phyloP scores from a whole-genome alignment of 225 moss, liverwort and hornwort species.

The Asterella californica region DNA sequence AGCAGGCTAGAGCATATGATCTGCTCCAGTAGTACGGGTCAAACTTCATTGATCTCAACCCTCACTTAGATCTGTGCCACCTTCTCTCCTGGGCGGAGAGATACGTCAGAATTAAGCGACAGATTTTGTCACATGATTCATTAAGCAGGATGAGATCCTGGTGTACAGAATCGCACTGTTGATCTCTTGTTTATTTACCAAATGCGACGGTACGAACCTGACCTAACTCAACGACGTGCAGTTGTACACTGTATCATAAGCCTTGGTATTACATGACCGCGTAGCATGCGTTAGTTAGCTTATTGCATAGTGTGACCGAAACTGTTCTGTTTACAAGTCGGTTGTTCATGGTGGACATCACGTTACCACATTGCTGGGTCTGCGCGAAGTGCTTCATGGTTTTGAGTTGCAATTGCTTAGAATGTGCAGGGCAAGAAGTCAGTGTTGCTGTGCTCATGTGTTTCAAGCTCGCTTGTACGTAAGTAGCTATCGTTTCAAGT shows the following conservation, averaged over 20 bases:
- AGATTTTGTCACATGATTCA: neutral
- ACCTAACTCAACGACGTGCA: neutral
- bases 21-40: neutral
- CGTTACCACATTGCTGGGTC: neutral
- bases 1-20: neutral
- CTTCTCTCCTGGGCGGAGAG: neutral
- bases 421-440: neutral
- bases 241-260: neutral
- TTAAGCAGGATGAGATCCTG: constrained; percentile 3
- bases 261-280: no score
- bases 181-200: neutral
- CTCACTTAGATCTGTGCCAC: neutral
- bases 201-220: constrained; percentile 5
- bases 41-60: neutral
- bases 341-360: neutral
- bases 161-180: neutral
- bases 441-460: neutral
- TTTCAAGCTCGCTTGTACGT: neutral
- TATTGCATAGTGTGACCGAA: neutral
- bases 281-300: no score
- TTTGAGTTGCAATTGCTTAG: neutral
- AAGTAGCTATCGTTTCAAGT: neutral
- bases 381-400: neutral
- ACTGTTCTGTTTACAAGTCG: neutral
- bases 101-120: neutral